phyloP scores from a whole-genome alignment of 2,329 filamentous ascomycete genomes.

The Paecilomyces formosus region DNA sequence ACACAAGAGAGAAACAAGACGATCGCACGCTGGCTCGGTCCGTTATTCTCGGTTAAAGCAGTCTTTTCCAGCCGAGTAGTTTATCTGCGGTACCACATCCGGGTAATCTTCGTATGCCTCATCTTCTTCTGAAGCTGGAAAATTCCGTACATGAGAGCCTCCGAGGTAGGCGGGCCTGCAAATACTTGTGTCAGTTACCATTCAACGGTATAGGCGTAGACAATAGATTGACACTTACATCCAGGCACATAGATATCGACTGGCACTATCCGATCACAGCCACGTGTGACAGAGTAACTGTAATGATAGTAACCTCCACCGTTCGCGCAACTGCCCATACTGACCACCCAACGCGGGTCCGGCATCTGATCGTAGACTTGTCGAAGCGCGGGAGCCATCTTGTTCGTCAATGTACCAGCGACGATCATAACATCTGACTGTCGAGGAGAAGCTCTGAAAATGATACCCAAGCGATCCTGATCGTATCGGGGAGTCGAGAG shows the following conservation, averaged over 20 bases:
- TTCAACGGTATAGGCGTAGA: slow-evolving; percentile 15
- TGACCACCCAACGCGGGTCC: slow-evolving; percentile 80
- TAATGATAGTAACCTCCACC: slow-evolving; percentile 86
- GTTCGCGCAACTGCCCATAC: slow-evolving; percentile 81
- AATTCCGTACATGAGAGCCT: slow-evolving; percentile 57
- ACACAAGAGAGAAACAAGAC: neutral
- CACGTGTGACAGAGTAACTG: slow-evolving; percentile 70
- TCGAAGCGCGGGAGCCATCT: slow-evolving; percentile 83
- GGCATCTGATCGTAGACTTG: slow-evolving; percentile 96
- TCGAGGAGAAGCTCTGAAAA: slow-evolving; percentile 77
- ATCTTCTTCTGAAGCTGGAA: slow-evolving; percentile 79
- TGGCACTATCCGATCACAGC: slow-evolving; percentile 73
- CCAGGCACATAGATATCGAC: slow-evolving; percentile 81
- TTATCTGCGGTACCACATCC: slow-evolving; percentile 52
- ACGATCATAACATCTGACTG: slow-evolving; percentile 91
- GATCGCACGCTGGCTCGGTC: neutral
- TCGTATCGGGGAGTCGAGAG: slow-evolving; percentile 84
- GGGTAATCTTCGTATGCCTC: slow-evolving; percentile 50
- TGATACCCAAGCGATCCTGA: slow-evolving; percentile 79
- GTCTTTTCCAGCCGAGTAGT: neutral
- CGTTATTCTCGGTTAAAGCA: neutral
- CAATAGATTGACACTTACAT: slow-evolving; percentile 47
- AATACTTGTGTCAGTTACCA: slow-evolving; percentile 7
- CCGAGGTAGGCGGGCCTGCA: slow-evolving; percentile 44
- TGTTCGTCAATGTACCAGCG: slow-evolving; percentile 83